Base-by-base conservation (phyloP, 2,329 filamentous ascomycete genomes). In the Colletotrichum chrysophilum region DNA sequence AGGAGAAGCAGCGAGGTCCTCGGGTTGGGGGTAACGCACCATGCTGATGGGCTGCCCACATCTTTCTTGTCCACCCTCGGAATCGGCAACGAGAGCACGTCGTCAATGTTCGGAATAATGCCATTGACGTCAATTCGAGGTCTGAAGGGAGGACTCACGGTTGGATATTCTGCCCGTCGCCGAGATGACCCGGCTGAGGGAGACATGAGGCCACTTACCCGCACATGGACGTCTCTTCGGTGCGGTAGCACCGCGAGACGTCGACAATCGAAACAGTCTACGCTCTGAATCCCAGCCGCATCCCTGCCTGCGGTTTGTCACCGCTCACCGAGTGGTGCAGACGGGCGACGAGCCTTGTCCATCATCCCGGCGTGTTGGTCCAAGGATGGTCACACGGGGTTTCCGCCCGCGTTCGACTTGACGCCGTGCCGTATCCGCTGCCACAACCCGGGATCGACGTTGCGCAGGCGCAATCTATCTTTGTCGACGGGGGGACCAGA, bases 341-440 rank as follows among this genome's bases (percentile, higher is more conserved):
- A 21, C 13, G n/a, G 18, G 55, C 26, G 12, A 61, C 28, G 30
- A 66, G 62, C 62, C 72, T 52, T 55, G 52, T 43, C 60, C 30
- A 26, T 34, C 30, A 72, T 75, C 68, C 68, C 72, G 32, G 55
- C 62, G 38, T 43, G 55, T 65, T 67, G 72, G 72, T 66, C 70
- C 62, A 30, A 71, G 62, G 72, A 24, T 67, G 72, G 61, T 71
- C 38, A 58, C 72, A 71, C 68, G 30, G 61, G 65, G 28, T 56
- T 32, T 66, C 30, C 68, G 24, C 36, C 66, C 43, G 55, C 55
- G 61, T 75, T 48, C 36, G 55, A 36, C 69, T 70, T 66, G 68
- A 61, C 43, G 43, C 55, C 30, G 61, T 61, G 36, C 38, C 69
- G 68, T 61, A 66, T 61, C 72, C 61, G 72, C 61, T 61, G 32